A percentile compares a stretch with the other conserved stretches of the same genome.
Evolutionary conservation across 2,329 filamentous ascomycete species (phyloP).

Genomic region (Xylaria sp.): DNA sequence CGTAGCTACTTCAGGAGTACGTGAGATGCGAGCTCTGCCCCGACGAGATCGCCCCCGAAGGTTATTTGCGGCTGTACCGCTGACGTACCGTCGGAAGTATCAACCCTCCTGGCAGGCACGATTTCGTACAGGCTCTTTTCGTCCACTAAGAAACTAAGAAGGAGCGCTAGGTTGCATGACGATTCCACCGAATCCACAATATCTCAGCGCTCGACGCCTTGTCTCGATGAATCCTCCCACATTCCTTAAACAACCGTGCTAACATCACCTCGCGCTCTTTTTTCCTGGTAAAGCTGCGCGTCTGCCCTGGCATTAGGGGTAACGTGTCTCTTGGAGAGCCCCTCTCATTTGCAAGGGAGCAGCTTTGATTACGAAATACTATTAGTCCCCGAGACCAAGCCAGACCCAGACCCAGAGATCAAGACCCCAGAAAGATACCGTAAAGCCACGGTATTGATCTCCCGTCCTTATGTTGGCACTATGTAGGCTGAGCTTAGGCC

Average conservation of each 20-base stretch:
- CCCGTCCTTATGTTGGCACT: slow-evolving; percentile 23
- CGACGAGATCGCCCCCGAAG: too few relatives aligned
- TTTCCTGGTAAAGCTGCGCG: background rate
- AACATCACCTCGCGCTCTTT: slow-evolving; percentile 10
- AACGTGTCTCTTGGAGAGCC: slow-evolving; percentile 10
- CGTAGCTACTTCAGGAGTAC: too few relatives aligned
- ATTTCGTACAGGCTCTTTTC: background rate
- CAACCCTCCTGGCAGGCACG: background rate
- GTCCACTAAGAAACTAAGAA: background rate
- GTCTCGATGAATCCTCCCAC: slow-evolving; percentile 16
- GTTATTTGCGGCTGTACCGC: too few relatives aligned
- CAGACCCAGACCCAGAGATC: too few relatives aligned
- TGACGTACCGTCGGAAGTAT: too few relatives aligned
- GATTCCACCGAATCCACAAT: background rate
- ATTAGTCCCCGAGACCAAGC: background rate
- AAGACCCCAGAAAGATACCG: background rate
- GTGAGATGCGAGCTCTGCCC: too few relatives aligned
- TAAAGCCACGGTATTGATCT: background rate
- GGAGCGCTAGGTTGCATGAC: background rate
- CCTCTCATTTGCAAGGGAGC: background rate
- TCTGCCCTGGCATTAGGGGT: slow-evolving; percentile 7
- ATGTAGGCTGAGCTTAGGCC: slow-evolving; percentile 27
- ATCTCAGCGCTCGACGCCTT: background rate
- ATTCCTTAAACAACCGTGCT: slow-evolving; percentile 2
- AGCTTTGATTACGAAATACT: background rate